These are phyloP conservation scores for Dalechampia spathulata DNA, from an alignment of 441 rosid species.

Conservation along the genomic window DNA sequence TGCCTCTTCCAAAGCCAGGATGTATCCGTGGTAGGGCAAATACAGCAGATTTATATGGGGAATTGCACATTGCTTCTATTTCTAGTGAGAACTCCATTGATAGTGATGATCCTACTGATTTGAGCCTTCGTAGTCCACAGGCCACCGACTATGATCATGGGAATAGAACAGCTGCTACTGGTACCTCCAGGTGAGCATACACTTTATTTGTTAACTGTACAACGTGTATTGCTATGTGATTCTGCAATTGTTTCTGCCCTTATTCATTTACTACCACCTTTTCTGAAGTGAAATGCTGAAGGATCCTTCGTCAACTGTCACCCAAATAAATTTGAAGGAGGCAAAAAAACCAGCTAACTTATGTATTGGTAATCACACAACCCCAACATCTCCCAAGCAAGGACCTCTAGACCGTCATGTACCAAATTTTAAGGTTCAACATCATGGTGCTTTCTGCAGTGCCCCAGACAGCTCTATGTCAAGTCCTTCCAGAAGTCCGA, in stretches of 20 bases:
- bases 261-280: slow-evolving; percentile 7
- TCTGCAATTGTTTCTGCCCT: slow-evolving; percentile 5
- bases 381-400: slow-evolving; percentile 56
- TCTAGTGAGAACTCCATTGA: slow-evolving; percentile 53
- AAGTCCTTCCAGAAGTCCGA: slow-evolving; percentile 97
- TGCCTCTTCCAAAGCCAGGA: slow-evolving; percentile 48
- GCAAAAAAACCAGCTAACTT: slow-evolving; percentile 43
- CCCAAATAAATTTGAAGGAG: slow-evolving; percentile 48
- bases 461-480: slow-evolving; percentile 96
- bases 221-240: slow-evolving; percentile 2
- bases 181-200: slow-evolving; percentile 46
- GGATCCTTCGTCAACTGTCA: slow-evolving; percentile 38
- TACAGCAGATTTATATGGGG: slow-evolving; percentile 50
- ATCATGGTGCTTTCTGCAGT: slow-evolving; percentile 53
- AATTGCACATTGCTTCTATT: slow-evolving; percentile 40
- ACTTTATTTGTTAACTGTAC: background rate
- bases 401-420: slow-evolving; percentile 45
- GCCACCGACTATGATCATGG: slow-evolving; percentile 50
- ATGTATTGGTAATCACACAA: slow-evolving; percentile 34
- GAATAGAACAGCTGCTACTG: slow-evolving; percentile 34
- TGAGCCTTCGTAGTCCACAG: slow-evolving; percentile 36
- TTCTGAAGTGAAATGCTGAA: slow-evolving; percentile 39
- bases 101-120: slow-evolving; percentile 52
- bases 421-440: slow-evolving; percentile 62
- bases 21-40: slow-evolving; percentile 39